Base-by-base conservation (phyloP, 1,284 basidiomycete species). In the Retiboletus flavoniger region DNA sequence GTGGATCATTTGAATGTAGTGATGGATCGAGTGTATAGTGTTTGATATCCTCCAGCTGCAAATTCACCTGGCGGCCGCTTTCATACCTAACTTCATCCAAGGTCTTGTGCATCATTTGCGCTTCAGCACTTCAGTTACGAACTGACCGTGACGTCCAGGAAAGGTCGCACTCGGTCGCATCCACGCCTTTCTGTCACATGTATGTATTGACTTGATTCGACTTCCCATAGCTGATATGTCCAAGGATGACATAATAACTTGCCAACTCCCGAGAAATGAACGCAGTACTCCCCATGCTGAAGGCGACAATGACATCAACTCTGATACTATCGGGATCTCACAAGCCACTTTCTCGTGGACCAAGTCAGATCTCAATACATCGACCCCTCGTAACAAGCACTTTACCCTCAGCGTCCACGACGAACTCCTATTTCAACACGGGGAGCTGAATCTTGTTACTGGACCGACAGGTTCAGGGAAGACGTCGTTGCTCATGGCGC, bases 391-490 rank as follows among this genome's bases (percentile, higher is more conserved):
- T 11, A 54, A 60, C 38, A 59, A 78, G 41, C 53, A 38, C 35
- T 85, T 84, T 70, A 69, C 66, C 7, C 74, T 87, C 10, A 65
- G 64, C 0, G 71, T 85, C 19, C 75, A 80, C 1, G 74, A 70
- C 17, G 81, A 86, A 56, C 64, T 88, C 14, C 63, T 74, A 6
- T 89, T 89, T 72, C 76, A 78, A 55, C 76, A 75, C 36, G 80
- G 81, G 9, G 73, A 76, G 59, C 69, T 89, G 60, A 87, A 86
- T 63, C 67, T 89, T 34, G 77, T 89, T 53, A 75, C 85, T 31
- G 87, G 87, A 17, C 81, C 85, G 0, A 82, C 80, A 2, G 80
- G 80, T 9, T 76, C 73, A 1, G 80, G 80, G 6, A 81, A 80
- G 63, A 79, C 80, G 1, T 78, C 76, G 2, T 47, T 82, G 26